Percentiles rank a stretch among this genome's conserved stretches.
These are phyloP conservation scores for Plasmodium sp. DNA, from an alignment of 169 alveolate species.

Conservation along the genomic window DNA sequence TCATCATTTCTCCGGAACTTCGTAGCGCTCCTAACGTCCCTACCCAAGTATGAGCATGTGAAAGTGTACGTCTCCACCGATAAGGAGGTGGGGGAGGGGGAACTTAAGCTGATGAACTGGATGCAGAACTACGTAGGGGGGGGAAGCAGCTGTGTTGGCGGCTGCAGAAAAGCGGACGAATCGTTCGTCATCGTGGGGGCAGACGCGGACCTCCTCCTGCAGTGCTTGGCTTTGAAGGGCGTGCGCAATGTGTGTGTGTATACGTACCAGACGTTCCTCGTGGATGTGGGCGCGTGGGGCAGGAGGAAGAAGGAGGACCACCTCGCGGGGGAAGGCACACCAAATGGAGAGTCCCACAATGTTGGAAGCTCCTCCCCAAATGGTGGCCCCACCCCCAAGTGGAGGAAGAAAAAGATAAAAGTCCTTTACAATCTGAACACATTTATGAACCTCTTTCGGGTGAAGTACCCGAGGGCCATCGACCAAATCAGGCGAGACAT, in stretches of 20 bases:
- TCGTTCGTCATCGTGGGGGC: conserved; percentile 79
- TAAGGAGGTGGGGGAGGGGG: conserved; percentile 79
- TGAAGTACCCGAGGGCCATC: conserved; percentile 27
- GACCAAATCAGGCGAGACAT: conserved; percentile 64
- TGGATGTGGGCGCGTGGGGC: not conserved
- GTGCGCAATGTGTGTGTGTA: conserved; percentile 75
- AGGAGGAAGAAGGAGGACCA: conserved; percentile 42
- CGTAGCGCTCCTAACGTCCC: conserved; percentile 57
- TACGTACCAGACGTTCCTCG: conserved; percentile 57
- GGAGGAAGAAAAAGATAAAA: conserved; percentile 37
- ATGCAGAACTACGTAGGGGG: conserved; percentile 13
- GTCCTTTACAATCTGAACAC: conserved; percentile 56
- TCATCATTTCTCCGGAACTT: conserved; percentile 47
- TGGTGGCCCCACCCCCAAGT: not conserved
- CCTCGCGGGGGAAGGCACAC: not conserved
- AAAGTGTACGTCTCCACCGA: conserved; percentile 76
- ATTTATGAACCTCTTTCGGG: conserved; percentile 53
- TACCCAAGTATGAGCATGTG: conserved; percentile 2
- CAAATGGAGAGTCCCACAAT: no score
- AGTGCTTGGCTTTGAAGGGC: conserved; percentile 76
- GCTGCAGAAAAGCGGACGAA: conserved; percentile 12
- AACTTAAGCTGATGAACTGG: conserved; percentile 80
- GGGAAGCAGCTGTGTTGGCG: not conserved
- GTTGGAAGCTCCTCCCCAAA: not conserved
- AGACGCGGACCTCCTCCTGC: conserved; percentile 79